These are phyloP conservation scores for Orbilia blumenaviensis DNA, from an alignment of 2,329 filamentous ascomycete genomes.

Conservation along the genomic window DNA sequence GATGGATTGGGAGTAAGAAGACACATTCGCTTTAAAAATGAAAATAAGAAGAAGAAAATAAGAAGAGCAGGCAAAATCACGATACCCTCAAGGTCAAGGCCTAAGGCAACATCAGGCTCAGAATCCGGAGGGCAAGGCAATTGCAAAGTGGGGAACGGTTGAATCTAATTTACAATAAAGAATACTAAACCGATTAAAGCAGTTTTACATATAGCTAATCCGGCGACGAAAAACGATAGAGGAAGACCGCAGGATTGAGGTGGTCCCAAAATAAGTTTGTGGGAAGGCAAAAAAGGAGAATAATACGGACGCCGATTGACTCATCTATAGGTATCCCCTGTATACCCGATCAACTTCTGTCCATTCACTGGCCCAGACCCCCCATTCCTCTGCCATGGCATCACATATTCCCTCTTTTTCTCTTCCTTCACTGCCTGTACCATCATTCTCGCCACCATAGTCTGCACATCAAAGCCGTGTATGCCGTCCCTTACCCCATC, in stretches of 20 bases:
- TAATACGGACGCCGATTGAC: background rate
- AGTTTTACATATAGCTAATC: too few relatives aligned
- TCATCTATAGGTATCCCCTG: slow-evolving; percentile 32
- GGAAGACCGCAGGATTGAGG: too few relatives aligned
- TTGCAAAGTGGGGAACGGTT: background rate
- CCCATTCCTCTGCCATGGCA: slow-evolving; percentile 43
- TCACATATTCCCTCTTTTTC: slow-evolving; percentile 49
- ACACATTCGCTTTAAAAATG: background rate
- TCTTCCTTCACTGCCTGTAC: slow-evolving; percentile 37
- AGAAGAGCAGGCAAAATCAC: too few relatives aligned
- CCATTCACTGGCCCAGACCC: slow-evolving; percentile 14
- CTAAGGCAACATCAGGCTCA: background rate
- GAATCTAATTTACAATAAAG: background rate
- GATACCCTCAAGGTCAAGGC: background rate
- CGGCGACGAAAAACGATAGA: too few relatives aligned
- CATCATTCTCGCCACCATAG: slow-evolving; percentile 48
- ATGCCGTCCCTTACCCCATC: slow-evolving; percentile 11
- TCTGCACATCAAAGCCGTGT: slow-evolving; percentile 29
- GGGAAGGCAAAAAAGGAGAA: background rate
- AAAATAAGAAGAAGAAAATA: background rate
- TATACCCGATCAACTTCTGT: slow-evolving; percentile 44
- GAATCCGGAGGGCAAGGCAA: background rate
- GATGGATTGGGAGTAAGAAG: background rate
- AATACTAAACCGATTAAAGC: too few relatives aligned
- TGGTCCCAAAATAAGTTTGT: background rate